Evolutionary conservation across 805 yeast species (phyloP), one percentile per base, ranked within the genome.

Genomic region (Metschnikowia cubensis): DNA sequence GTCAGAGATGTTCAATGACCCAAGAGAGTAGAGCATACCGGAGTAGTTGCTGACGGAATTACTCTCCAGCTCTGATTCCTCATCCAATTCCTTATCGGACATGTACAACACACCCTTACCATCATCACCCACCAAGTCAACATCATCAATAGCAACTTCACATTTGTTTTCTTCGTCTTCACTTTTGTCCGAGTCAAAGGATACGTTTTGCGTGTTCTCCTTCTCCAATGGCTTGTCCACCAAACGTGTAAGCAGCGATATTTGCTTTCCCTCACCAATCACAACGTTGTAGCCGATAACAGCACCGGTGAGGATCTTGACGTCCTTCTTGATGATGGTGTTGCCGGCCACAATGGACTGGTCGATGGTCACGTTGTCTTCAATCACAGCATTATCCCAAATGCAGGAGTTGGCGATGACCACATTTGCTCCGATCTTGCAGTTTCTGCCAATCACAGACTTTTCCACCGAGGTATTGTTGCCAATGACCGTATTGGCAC

Each of bases 391-490:
- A 55, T 87, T 81, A 59, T 89, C 95, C 96, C 97, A 92, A 42
- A 94, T 79, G 63, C 87, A 91, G 17, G 96, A 83, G 60, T 88
- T 84, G 42, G 72, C 77, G 42, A 94, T 82, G 2, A 56, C 66
- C 21, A 86, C 94, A 59, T 87, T 84, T 46, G 82, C 77, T 31
- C 97, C 98, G 59, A 94, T 89, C 49, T 71, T 78, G 69, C 97
- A 91, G 53, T 85, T 79, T 56, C 92, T 82, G 6, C 99, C 99
- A 63, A 94, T 82, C 3, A 87, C 87, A 21, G 95, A 83, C 47
- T 83, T 81, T 50, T 76, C 75, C 36, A 94, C 76, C 4, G 60
- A 55, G 0, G 96, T 73, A 15, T 85, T 83, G 56, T 86, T 90
- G 38, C 96, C 96, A 58, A 94, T 84, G 37, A 71, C 73, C 0